phyloP scores from a whole-genome alignment of 2,329 filamentous ascomycete species.

The Bretziella fagacearum region DNA sequence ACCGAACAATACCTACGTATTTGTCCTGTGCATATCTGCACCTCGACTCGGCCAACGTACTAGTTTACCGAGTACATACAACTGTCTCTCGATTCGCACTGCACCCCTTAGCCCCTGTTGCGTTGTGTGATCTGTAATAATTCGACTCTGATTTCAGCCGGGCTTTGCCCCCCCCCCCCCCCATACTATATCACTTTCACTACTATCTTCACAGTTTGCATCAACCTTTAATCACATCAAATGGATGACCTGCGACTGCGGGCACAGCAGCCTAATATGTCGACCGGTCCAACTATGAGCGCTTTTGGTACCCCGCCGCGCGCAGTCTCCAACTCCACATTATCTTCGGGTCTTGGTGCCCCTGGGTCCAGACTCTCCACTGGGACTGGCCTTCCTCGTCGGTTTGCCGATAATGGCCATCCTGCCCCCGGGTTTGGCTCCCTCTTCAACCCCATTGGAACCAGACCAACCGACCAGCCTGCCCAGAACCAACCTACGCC shows the following conservation, averaged over 20 bases:
- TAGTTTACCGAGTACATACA: background rate
- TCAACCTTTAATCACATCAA: background rate
- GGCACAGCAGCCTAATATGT: constrained; percentile 2
- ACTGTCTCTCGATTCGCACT: background rate
- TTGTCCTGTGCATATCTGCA: background rate
- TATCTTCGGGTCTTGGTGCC: background rate
- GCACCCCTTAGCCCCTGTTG: background rate
- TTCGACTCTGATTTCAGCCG: background rate
- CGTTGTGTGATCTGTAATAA: background rate
- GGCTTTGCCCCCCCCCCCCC: background rate
- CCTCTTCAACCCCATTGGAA: constrained; percentile 7
- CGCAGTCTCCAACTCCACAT: background rate
- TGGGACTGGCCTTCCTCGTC: constrained; percentile 6
- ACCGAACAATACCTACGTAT: no score
- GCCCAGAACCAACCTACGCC: background rate
- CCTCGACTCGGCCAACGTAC: background rate
- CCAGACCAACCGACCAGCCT: constrained; percentile 2
- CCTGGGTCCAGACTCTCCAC: background rate
- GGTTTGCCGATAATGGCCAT: constrained; percentile 6
- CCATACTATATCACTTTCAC: background rate
- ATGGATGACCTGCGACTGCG: constrained; percentile 7
- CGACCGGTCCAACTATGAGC: constrained; percentile 1
- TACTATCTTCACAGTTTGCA: background rate
- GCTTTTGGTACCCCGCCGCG: constrained; percentile 6
- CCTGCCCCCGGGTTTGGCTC: background rate